These are phyloP conservation scores for Colletotrichum sp. DNA, from an alignment of 2,329 filamentous ascomycete genomes.

Conservation along the genomic window DNA sequence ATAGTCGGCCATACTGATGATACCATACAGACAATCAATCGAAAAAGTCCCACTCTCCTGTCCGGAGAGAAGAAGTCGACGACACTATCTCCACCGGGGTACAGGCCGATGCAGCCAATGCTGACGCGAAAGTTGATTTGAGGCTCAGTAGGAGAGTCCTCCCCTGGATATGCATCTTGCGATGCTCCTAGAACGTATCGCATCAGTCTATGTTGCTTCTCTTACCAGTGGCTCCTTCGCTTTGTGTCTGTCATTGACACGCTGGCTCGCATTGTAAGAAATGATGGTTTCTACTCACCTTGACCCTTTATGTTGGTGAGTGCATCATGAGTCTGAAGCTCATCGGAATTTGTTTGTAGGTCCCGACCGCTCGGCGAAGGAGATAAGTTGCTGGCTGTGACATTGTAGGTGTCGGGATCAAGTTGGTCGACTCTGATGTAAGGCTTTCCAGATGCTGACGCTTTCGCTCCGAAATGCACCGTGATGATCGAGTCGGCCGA, in stretches of 20 bases:
- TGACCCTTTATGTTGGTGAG: not conserved
- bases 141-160: not conserved
- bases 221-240: not conserved
- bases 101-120: not conserved
- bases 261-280: not conserved
- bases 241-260: not conserved
- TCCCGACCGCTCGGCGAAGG: not conserved
- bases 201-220: not conserved
- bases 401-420: not conserved
- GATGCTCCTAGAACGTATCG: not conserved
- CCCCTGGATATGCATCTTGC: not conserved
- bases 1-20: not conserved
- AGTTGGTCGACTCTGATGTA: not conserved
- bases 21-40: not conserved
- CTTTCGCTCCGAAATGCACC: not conserved
- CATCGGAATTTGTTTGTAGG: not conserved
- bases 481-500: not conserved
- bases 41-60: not conserved
- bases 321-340: not conserved
- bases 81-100: not conserved
- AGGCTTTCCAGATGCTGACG: not conserved
- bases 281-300: not conserved
- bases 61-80: not conserved
- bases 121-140: not conserved
- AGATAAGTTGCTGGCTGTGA: not conserved